Base-by-base conservation (phyloP, 2,329 filamentous ascomycete genomes). In the Sarocladiaceae sp. region DNA sequence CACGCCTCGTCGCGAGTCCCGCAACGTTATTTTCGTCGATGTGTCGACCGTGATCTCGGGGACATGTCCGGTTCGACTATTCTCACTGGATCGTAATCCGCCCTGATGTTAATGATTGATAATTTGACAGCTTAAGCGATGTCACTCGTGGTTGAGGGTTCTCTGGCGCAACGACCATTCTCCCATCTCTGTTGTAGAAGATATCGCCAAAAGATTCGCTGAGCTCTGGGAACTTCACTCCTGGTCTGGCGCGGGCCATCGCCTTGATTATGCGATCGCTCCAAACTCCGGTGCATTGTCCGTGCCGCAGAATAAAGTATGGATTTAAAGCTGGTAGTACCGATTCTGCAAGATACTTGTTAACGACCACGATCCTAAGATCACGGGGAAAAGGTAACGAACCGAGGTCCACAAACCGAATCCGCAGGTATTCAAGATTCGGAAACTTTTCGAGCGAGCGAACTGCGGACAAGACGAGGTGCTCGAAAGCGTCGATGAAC, bases 321-420 rank as follows among this genome's bases (percentile, higher is more conserved):
- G 87, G 87, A 59, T 90, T 90, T 4, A 90, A 69, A 1, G 84
- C 79, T 3, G 86, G 86, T 13, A 86, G 76, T 2, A 84, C 80
- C 2, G 86, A 88, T 62, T 90, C 87, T 84, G 26, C 10, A 28
- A n/a, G n/a, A n/a, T n/a, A n/a, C n/a, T n/a, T n/a, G n/a, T n/a
- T n/a, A n/a, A n/a, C n/a, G n/a, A n/a, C n/a, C n/a, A n/a, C n/a
- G n/a, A n/a, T n/a, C n/a, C 37, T 28, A 46, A 28, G 4, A 46
- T 4, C 3, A 25, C 28, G 25, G 11, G 10, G 46, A 18, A 15
- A 40, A 4, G 18, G 8, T 17, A 26, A 66, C 73, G 58, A 73
- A 84, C 82, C 76, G 5, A 90, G 73, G 65, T 90, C 87, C 51
- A 90, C 84, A 60, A 88, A 90, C 52, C 87, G 82, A 60, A 90